Evolutionary conservation across 768 basidiomycete genomes (phyloP).

Genomic region (Kwoniella sp.): DNA sequence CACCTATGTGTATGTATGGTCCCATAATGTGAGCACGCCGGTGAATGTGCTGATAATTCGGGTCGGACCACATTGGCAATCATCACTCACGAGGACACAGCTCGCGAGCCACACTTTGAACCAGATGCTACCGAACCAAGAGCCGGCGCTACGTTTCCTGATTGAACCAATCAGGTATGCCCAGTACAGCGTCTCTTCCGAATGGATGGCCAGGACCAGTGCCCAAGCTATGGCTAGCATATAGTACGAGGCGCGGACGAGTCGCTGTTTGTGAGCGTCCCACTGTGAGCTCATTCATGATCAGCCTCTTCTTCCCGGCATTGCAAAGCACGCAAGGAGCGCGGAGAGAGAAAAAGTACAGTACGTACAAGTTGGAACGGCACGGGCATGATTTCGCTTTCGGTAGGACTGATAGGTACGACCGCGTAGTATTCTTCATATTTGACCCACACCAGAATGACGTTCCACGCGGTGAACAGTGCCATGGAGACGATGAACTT

Average conservation of each 20-base stretch:
- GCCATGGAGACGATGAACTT: slow-evolving; percentile 20
- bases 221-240: slow-evolving; percentile 33
- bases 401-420: slow-evolving; percentile 26
- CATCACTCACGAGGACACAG: slow-evolving; percentile 82
- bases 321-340: background rate
- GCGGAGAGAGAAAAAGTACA: background rate
- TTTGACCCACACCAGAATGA: slow-evolving; percentile 35
- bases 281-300: slow-evolving; percentile 34
- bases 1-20: slow-evolving; percentile 12
- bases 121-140: slow-evolving; percentile 42
- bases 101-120: slow-evolving; percentile 63
- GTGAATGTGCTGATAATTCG: no score
- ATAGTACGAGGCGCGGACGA: slow-evolving; percentile 32
- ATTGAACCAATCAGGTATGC: slow-evolving; percentile 40
- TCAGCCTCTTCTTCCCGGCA: background rate
- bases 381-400: slow-evolving; percentile 32
- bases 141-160: slow-evolving; percentile 21
- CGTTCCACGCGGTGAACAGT: slow-evolving; percentile 33
- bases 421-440: slow-evolving; percentile 45
- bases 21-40: no score
- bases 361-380: slow-evolving; percentile 34
- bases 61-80: no score
- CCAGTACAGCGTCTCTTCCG: slow-evolving; percentile 47
- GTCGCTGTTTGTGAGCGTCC: slow-evolving; percentile 18
- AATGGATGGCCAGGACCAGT: slow-evolving; percentile 33